Percentiles rank a stretch among this genome's conserved stretches.
These are phyloP conservation scores for Chlamydomonas eustigma DNA, from an alignment of 139 green algal genomes.

Conservation along the genomic window DNA sequence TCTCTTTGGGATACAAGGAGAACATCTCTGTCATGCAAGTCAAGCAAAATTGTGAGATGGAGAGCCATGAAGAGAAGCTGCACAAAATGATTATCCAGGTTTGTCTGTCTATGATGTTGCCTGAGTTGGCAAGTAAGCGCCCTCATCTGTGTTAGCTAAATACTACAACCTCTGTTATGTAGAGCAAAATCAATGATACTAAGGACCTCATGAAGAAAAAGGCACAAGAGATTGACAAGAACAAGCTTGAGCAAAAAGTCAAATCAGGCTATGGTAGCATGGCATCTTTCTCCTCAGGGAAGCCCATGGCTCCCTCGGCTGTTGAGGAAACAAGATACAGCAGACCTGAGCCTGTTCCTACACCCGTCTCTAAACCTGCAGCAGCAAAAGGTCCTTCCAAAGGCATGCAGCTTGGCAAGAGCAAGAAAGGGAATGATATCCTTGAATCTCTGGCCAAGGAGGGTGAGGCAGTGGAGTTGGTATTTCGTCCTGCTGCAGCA, in stretches of 20 bases:
- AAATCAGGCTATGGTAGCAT: slow-evolving; percentile 6
- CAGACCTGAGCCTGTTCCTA: not conserved
- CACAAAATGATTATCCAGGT: slow-evolving; percentile 98
- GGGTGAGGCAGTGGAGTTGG: slow-evolving; percentile 66
- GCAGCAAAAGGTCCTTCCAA: slow-evolving; percentile 36
- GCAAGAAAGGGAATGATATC: slow-evolving; percentile 76
- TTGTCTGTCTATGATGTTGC: not conserved
- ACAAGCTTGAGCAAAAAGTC: slow-evolving; percentile 71
- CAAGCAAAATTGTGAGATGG: slow-evolving; percentile 97
- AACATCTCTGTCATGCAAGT: slow-evolving; percentile 81
- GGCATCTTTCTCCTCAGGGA: not conserved
- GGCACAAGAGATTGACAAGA: slow-evolving; percentile 92
- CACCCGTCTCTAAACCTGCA: slow-evolving; percentile 1
- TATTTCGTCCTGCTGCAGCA: slow-evolving; percentile 17
- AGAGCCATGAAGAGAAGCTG: slow-evolving; percentile 97
- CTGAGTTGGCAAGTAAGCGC: too few relatives aligned
- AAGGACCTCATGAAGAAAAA: slow-evolving; percentile 95
- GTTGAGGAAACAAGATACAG: not conserved
- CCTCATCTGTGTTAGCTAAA: too few relatives aligned
- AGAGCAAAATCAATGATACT: slow-evolving; percentile 70
- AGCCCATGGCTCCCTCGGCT: not conserved
- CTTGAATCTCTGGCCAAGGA: slow-evolving; percentile 77
- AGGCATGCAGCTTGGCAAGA: slow-evolving; percentile 85
- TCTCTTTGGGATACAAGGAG: slow-evolving; percentile 91
- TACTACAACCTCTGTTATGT: too few relatives aligned